phyloP scores from a whole-genome alignment of 306 rosid genomes.

The Boehmeria nivea region DNA sequence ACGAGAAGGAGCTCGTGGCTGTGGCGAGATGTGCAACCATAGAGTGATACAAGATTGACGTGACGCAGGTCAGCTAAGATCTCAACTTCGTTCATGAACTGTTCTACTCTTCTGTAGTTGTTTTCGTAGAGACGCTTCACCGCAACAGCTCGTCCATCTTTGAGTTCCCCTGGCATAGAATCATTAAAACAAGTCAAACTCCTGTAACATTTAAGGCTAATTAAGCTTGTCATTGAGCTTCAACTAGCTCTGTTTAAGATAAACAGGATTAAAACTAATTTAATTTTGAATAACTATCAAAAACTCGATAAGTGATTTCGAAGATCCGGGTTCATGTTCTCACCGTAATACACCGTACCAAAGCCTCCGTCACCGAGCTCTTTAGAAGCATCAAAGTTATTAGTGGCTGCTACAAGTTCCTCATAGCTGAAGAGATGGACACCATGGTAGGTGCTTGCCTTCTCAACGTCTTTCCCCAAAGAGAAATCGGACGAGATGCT shows the following conservation, averaged over 20 bases:
- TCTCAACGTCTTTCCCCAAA: constrained; percentile 40
- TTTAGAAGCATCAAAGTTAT: constrained; percentile 44
- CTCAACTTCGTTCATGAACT: constrained; percentile 67
- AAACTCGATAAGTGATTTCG: not conserved
- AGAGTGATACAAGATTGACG: constrained; percentile 64
- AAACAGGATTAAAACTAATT: too few relatives aligned
- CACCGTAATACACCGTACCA: constrained; percentile 82
- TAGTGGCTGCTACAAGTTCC: constrained; percentile 72
- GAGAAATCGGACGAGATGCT: constrained; percentile 32
- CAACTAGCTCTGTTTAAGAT: not conserved
- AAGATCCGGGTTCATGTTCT: not conserved
- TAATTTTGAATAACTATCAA: too few relatives aligned
- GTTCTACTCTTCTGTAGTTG: constrained; percentile 73
- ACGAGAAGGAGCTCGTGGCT: constrained; percentile 82
- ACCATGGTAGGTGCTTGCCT: constrained; percentile 40
- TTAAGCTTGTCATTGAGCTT: too few relatives aligned
- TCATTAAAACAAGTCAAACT: too few relatives aligned
- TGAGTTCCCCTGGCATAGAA: constrained; percentile 74
- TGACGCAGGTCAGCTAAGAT: constrained; percentile 57
- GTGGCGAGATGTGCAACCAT: constrained; percentile 79
- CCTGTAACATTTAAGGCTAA: too few relatives aligned
- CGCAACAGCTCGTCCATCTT: constrained; percentile 67
- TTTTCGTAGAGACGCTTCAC: constrained; percentile 77
- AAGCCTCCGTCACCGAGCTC: constrained; percentile 90
- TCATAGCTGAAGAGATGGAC: constrained; percentile 45